Percentiles rank a stretch among this genome's conserved stretches.
These are phyloP conservation scores for Rhodamnia argentea DNA, from an alignment of 345 rosid genomes.

Conservation along the genomic window DNA sequence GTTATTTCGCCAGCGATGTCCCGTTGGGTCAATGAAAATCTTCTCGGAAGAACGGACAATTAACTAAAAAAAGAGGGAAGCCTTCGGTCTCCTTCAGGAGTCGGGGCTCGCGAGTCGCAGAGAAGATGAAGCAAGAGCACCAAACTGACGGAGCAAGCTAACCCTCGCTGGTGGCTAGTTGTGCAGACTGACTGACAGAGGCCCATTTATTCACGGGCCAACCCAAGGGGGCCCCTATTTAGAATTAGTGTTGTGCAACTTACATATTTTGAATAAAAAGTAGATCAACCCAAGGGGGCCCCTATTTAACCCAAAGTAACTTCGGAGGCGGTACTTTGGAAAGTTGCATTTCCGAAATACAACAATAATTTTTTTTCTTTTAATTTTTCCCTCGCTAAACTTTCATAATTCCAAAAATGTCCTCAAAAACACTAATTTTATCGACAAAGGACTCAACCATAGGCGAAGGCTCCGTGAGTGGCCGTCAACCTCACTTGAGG, in stretches of 20 bases:
- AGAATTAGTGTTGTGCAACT: neutral
- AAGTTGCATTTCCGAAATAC: too few relatives aligned
- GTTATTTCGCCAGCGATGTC: neutral
- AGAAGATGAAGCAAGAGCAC: neutral
- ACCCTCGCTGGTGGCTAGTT: neutral
- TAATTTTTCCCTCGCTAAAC: too few relatives aligned
- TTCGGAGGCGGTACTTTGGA: too few relatives aligned
- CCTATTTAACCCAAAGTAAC: too few relatives aligned
- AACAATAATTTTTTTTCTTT: too few relatives aligned
- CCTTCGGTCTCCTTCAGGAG: neutral
- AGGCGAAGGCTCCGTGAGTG: too few relatives aligned
- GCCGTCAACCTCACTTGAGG: too few relatives aligned
- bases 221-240: neutral
- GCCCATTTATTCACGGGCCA: neutral
- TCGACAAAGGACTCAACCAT: too few relatives aligned
- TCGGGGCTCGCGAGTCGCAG: neutral
- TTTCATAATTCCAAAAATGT: too few relatives aligned
- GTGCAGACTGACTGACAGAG: neutral
- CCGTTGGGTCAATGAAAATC: neutral
- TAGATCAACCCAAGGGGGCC: neutral
- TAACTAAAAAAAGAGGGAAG: neutral
- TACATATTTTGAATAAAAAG: neutral
- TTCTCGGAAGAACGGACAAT: neutral
- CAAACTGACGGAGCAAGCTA: neutral
- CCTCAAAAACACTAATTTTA: too few relatives aligned